Evolutionary conservation across 2,329 filamentous ascomycete genomes (phyloP), one percentile per base, ranked within the genome.

Genomic region (Arthrobotrys musiformis): DNA sequence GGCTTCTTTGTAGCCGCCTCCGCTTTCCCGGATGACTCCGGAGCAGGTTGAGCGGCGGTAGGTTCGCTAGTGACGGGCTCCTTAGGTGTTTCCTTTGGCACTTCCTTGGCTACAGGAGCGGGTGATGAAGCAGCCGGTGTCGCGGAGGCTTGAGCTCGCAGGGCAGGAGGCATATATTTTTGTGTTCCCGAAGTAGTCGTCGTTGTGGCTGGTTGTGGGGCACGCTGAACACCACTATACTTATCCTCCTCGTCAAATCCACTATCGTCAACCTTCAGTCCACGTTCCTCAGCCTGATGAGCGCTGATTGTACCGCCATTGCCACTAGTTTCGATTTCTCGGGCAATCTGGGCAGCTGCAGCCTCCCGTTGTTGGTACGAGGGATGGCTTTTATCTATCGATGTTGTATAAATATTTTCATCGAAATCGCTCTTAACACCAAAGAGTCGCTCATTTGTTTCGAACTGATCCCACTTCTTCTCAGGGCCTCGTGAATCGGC

Each of bases 341-440:
- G 90, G 22, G 93, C 95, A 82, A 94, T 92, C 80, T 88, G 90
- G 22, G 94, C 93, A 1, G 94, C 95, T 37, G 90, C 88, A 2
- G 92, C 93, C 81, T 92, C 87, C 79, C 91, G 89, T 83, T 93
- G 89, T 79, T 89, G 90, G 84, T 96, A 97, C 66, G 91, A 87
- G 0, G 95, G 94, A 81, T 97, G 90, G 79, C 84, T 92, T 81
- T 90, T 93, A 84, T 99, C 90, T 82, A 99, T 96, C 44, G 89
- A 85, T 8, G 95, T 99, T 0, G 95, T 99, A 85, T 99, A 99
- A 48, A 95, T 89, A 80, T 92, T 93, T 84, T 98, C 95, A 82
- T 98, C 90, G 82, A 98, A 99, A 81, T 93, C 93, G 63, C 92
- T 95, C 84, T 90, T 93, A 42, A 96, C 85, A 37, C 95, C 95